phyloP scores from a whole-genome alignment of 352 stramenopile genomes.

The Pythium vanterpoolii region DNA sequence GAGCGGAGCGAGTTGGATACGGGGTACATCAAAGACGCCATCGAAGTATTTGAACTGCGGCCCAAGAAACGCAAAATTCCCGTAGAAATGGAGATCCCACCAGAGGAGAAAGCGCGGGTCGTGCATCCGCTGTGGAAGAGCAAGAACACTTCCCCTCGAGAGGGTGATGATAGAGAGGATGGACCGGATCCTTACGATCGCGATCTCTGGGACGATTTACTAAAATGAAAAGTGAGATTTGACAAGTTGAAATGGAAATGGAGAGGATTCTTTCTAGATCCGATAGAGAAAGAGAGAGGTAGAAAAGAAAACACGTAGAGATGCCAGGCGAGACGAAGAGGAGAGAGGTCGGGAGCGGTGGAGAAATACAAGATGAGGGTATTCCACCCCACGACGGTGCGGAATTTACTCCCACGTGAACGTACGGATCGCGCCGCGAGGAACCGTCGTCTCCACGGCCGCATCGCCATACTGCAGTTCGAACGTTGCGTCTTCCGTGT shows the following conservation, averaged over 20 bases:
- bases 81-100: conserved; percentile 57
- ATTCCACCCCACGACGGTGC: background rate
- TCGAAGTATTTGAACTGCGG: conserved; percentile 78
- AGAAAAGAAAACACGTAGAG: background rate
- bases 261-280: background rate
- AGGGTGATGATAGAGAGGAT: background rate
- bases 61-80: conserved; percentile 77
- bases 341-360: background rate
- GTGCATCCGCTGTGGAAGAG: conserved; percentile 38
- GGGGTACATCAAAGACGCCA: conserved; percentile 67
- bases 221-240: conserved; percentile 25
- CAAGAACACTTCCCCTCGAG: conserved; percentile 7
- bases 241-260: background rate
- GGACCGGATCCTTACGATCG: conserved; percentile 50
- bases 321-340: background rate
- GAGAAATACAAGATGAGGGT: background rate
- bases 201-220: conserved; percentile 67
- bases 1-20: conserved; percentile 51
- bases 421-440: conserved; percentile 61
- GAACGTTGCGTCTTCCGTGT: conserved; percentile 70
- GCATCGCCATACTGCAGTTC: conserved; percentile 46
- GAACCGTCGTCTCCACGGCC: conserved; percentile 51
- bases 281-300: background rate
- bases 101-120: conserved; percentile 34
- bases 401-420: conserved; percentile 55